Evolutionary conservation across 2,329 filamentous ascomycete genomes (phyloP), one percentile per base, ranked within the genome.

Genomic region (Bipolaris oryzae): DNA sequence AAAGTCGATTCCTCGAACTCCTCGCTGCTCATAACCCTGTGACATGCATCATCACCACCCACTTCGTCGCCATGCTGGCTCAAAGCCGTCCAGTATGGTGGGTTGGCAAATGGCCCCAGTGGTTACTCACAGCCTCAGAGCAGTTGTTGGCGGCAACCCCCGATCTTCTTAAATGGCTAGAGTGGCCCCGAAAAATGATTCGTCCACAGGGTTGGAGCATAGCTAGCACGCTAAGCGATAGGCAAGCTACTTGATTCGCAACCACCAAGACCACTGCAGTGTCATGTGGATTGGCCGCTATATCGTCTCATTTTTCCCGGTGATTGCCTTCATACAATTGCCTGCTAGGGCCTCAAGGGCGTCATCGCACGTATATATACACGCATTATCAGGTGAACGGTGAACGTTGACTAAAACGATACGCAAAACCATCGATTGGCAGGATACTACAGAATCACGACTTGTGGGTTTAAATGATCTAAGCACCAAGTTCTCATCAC

Each of bases 61-160:
- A 73, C 50, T 73, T 71, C 13, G 69, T 66, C 6, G 67, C 66
- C 6, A 51, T 73, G 10, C 37, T 73, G 31, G 61, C 60, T 7
- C 62, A 68, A 38, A 53, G 59, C 31, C 62, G 61, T n/a, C 53
- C 56, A 7, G 55, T 64, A 9, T 74, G 71, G 71, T 73, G 69
- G 69, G 55, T 67, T 3, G 54, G 51, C 3, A 65, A 68, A n/a
- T 73, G 71, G 70, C 72, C 72, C 4, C 53, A 65, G 37, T 64
- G 68, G 53, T 62, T 74, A 20, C 54, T 72, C 7, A 25, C 46
- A 20, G 70, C 68, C 3, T 60, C 64, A 10, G 62, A 68, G 43
- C 59, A 67, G 9, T 38, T 70, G 6, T 48, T 74, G 33, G 55
- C 62, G 23, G 55, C 57, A 20, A 68, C 61, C 10, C 69, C 71